These are phyloP conservation scores for Metschnikowia orientalis DNA, from an alignment of 805 yeast genomes.

Conservation along the genomic window DNA sequence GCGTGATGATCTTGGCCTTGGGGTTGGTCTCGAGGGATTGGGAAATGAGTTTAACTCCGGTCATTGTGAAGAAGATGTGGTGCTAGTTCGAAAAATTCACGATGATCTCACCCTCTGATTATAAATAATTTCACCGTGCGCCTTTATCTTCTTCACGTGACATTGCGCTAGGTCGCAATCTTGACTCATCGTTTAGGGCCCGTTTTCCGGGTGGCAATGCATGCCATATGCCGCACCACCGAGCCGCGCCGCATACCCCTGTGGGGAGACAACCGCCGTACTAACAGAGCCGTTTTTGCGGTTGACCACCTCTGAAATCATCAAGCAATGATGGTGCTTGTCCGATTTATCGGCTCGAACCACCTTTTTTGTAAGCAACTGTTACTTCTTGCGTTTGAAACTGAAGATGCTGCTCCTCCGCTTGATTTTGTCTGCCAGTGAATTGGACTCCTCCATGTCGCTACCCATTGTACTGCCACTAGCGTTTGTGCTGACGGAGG, in stretches of 20 bases:
- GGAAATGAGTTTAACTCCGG: constrained; percentile 20
- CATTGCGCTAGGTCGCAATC: constrained; percentile 4
- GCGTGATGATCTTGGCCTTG: constrained; percentile 33
- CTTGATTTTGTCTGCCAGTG: constrained; percentile 15
- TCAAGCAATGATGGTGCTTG: too few relatives aligned
- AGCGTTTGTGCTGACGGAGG: constrained; percentile 17
- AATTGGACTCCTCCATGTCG: constrained; percentile 6
- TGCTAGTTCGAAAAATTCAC: too few relatives aligned
- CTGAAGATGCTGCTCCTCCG: constrained; percentile 33
- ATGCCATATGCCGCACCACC: too few relatives aligned
- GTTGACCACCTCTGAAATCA: too few relatives aligned
- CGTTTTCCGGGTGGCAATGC: too few relatives aligned
- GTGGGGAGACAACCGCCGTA: too few relatives aligned
- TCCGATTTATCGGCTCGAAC: not conserved
- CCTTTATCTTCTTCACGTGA: constrained; percentile 10
- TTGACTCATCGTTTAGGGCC: too few relatives aligned
- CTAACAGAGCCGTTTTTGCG: too few relatives aligned
- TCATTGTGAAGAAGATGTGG: too few relatives aligned
- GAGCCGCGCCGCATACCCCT: too few relatives aligned
- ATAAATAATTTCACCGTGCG: too few relatives aligned
- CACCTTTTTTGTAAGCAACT: not conserved
- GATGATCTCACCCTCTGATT: too few relatives aligned
- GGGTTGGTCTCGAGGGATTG: constrained; percentile 33
- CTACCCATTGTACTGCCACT: constrained; percentile 7
- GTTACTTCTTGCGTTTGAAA: constrained; percentile 27